These are phyloP conservation scores for Pythium rishiriense DNA, from an alignment of 352 stramenopile species.

Conservation along the genomic window DNA sequence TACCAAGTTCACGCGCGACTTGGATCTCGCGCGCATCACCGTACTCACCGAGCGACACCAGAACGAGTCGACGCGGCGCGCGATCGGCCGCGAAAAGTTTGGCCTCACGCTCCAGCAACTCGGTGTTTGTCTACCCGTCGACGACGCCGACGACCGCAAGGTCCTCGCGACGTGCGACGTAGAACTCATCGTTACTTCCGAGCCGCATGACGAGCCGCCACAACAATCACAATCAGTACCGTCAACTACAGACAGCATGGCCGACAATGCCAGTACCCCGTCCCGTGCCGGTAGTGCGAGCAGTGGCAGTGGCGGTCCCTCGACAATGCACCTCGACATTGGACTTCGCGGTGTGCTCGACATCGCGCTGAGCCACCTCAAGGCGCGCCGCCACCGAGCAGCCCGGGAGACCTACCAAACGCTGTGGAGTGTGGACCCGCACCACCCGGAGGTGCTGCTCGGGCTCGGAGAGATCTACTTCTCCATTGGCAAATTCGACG, in stretches of 20 bases:
- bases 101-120: slow-evolving; percentile 23
- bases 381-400: slow-evolving; percentile 45
- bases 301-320: not conserved
- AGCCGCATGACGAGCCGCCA: too few species aligned
- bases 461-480: slow-evolving; percentile 54
- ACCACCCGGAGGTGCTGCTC: slow-evolving; percentile 49
- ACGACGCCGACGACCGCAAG: slow-evolving; percentile 1
- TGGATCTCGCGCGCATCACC: slow-evolving; percentile 32
- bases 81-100: slow-evolving; percentile 20
- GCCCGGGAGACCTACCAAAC: slow-evolving; percentile 49
- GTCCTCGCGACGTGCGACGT: slow-evolving; percentile 12
- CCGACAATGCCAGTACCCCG: too few species aligned
- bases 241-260: too few species aligned
- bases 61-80: slow-evolving; percentile 27
- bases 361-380: slow-evolving; percentile 42
- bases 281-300: not conserved
- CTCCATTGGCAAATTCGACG: slow-evolving; percentile 39
- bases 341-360: slow-evolving; percentile 35
- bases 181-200: slow-evolving; percentile 23
- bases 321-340: slow-evolving; percentile 9
- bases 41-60: slow-evolving; percentile 49
- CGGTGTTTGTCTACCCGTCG: not conserved
- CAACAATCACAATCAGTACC: too few species aligned
- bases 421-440: slow-evolving; percentile 37
- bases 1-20: slow-evolving; percentile 41